phyloP scores from a whole-genome alignment of 441 rosid species.

The California macrophylla region DNA sequence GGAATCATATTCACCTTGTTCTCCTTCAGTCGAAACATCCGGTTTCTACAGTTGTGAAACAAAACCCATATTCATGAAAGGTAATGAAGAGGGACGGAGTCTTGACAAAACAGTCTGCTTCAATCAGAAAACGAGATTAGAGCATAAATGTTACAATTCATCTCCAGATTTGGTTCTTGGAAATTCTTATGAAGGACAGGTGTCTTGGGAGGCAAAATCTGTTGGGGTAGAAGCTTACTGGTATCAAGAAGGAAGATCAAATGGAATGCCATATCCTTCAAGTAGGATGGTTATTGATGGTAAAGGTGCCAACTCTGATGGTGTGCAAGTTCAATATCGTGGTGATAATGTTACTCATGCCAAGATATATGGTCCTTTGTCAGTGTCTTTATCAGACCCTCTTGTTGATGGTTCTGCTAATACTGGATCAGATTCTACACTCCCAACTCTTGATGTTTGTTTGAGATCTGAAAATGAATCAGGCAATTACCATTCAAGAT shows the following conservation, averaged over 20 bases:
- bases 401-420: neutral
- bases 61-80: constrained; percentile 10
- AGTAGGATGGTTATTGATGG: neutral
- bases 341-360: neutral
- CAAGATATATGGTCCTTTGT: neutral
- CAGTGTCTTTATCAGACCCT: neutral
- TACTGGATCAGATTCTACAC: neutral
- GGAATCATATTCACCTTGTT: constrained; percentile 9
- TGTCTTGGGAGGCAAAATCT: neutral
- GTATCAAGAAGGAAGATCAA: constrained; percentile 5
- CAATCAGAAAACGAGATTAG: constrained; percentile 8
- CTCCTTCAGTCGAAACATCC: constrained; percentile 4
- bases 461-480: constrained; percentile 2
- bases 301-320: neutral
- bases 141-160: constrained; percentile 6
- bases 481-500: neutral
- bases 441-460: neutral
- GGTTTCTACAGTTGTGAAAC: constrained; percentile 19
- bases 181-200: neutral
- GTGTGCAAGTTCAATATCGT: neutral
- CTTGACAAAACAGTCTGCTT: neutral
- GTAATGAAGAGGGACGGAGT: constrained; percentile 7
- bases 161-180: neutral
- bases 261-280: neutral
- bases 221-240: neutral